Evolutionary conservation across 78 protist species (phyloP).

Genomic region (slime mould (Dictyostelium discoideum)): DNA sequence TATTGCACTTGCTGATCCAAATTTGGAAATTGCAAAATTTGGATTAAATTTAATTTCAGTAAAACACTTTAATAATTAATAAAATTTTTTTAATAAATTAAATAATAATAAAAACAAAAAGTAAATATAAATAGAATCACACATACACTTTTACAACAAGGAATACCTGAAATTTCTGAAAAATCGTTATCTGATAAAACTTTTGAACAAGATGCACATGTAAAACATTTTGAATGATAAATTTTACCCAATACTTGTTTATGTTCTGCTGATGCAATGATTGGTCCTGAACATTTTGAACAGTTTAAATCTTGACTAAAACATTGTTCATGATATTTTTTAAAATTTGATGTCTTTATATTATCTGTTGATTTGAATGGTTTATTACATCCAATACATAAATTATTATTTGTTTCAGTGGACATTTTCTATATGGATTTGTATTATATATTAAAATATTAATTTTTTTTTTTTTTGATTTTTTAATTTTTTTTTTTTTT

Average conservation of each 20-base stretch:
- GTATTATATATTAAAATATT: too few species aligned
- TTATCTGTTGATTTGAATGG: neutral
- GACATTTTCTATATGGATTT: neutral
- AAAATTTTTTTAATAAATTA: neutral
- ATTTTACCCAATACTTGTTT: neutral
- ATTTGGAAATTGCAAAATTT: neutral
- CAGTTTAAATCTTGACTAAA: slow-evolving; percentile 17
- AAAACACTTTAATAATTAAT: neutral
- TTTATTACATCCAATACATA: neutral
- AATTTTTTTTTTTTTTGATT: neutral
- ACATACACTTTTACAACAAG: slow-evolving; percentile 30
- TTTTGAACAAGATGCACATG: slow-evolving; percentile 18
- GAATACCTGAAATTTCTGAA: slow-evolving; percentile 28
- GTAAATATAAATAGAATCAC: too few species aligned
- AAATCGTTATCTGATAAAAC: neutral
- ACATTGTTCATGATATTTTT: slow-evolving; percentile 18
- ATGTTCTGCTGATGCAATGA: neutral
- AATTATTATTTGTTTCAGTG: neutral
- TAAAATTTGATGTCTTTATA: neutral
- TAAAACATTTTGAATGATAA: slow-evolving; percentile 29
- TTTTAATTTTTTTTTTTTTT: too few species aligned
- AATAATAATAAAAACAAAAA: too few species aligned
- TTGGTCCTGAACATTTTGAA: slow-evolving; percentile 10
- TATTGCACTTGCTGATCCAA: neutral
- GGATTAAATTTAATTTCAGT: slow-evolving; percentile 5